A percentile compares a stretch with the other conserved stretches of the same genome.
Conservation (phyloP, 345 rosid species). For the Eucalyptus melliodora region DNA sequence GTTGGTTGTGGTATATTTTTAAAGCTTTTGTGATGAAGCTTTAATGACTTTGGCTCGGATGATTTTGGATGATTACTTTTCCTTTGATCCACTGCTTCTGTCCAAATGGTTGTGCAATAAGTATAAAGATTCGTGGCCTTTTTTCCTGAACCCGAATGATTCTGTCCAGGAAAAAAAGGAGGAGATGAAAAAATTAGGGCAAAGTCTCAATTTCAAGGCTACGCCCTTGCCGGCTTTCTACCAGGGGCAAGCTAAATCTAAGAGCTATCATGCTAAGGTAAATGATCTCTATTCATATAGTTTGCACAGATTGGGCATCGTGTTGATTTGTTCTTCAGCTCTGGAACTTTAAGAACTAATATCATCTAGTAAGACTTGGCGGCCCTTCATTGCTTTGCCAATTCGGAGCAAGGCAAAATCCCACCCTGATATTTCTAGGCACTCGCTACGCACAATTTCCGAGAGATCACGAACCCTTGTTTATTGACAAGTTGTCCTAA, state of each 20-base stretch:
- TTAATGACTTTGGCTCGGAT: not conserved
- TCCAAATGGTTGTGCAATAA: not conserved
- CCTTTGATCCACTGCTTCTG: not conserved
- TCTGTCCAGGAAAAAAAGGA: conserved; percentile 27
- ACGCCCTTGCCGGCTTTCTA: conserved; percentile 21
- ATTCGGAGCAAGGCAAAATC: not conserved
- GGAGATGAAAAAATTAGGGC: conserved; percentile 22
- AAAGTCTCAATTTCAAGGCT: conserved; percentile 31
- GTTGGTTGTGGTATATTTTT: not conserved
- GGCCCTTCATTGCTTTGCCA: not conserved
- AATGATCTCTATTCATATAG: not conserved
- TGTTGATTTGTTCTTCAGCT: not conserved
- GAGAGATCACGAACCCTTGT: not conserved
- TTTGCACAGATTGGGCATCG: not conserved
- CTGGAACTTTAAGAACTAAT: not conserved
- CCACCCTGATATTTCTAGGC: not conserved
- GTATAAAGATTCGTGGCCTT: not conserved
- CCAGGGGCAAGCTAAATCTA: conserved; percentile 10
- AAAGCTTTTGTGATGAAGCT: not conserved
- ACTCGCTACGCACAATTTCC: not conserved
- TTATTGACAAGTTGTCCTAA: not conserved
- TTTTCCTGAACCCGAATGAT: not conserved
- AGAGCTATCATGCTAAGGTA: conserved; percentile 27
- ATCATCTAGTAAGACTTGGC: not conserved
- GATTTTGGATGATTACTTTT: not conserved